Percentiles rank a stretch among this genome's conserved stretches.
These are phyloP conservation scores for Tricholoma furcatifolium DNA, from an alignment of 768 basidiomycete genomes.

Conservation along the genomic window DNA sequence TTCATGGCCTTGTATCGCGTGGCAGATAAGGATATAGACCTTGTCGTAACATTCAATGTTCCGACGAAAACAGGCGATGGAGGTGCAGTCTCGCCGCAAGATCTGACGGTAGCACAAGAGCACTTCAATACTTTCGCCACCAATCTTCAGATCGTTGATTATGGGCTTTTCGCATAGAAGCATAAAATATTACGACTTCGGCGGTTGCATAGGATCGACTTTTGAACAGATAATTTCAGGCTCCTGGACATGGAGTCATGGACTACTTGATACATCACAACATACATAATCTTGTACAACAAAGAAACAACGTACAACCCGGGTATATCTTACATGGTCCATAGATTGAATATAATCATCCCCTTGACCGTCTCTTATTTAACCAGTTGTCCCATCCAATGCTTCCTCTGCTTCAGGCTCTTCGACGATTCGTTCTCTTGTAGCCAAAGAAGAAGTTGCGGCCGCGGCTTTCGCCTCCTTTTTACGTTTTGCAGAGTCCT, in stretches of 20 bases:
- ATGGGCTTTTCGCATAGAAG: slow-evolving; percentile 62
- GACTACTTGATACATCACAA: too few species aligned
- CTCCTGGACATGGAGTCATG: too few species aligned
- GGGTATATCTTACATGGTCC: slow-evolving; percentile 6
- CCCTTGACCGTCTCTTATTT: slow-evolving; percentile 10
- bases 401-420: slow-evolving; percentile 59
- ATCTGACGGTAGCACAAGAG: slow-evolving; percentile 32
- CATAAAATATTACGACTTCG: background rate
- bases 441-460: slow-evolving; percentile 39
- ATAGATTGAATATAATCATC: background rate
- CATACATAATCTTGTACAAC: background rate
- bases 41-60: slow-evolving; percentile 84
- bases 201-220: too few species aligned
- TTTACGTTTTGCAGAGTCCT: slow-evolving; percentile 84
- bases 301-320: slow-evolving; percentile 9
- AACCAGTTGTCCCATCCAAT: slow-evolving; percentile 32
- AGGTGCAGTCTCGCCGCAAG: slow-evolving; percentile 39
- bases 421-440: slow-evolving; percentile 73
- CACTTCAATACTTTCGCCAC: slow-evolving; percentile 55
- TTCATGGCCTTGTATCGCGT: slow-evolving; percentile 82
- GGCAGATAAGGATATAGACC: slow-evolving; percentile 65
- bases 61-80: slow-evolving; percentile 53
- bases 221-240: too few species aligned
- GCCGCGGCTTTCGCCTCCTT: slow-evolving; percentile 69
- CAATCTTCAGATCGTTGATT: slow-evolving; percentile 68